These are phyloP conservation scores for Pythium sp. DNA, from an alignment of 352 stramenopile genomes.

Conservation along the genomic window DNA sequence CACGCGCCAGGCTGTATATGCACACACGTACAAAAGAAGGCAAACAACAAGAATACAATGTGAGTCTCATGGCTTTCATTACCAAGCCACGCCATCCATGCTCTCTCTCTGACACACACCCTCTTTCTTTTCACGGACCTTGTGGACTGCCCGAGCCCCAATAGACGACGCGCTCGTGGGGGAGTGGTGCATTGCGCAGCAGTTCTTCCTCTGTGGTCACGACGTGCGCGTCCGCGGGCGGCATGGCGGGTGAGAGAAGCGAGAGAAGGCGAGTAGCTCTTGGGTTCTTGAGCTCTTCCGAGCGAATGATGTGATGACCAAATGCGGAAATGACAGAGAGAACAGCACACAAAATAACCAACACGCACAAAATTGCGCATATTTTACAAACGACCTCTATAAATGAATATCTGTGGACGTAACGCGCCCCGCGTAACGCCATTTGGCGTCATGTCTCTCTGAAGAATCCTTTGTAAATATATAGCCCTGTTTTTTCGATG, in stretches of 20 bases:
- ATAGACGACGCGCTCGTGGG: slow-evolving; percentile 76
- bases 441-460: neutral
- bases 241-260: slow-evolving; percentile 3
- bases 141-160: slow-evolving; percentile 83
- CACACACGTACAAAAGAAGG: neutral
- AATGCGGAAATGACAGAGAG: neutral
- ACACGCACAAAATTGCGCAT: neutral
- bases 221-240: slow-evolving; percentile 6
- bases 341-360: neutral
- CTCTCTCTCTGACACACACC: neutral
- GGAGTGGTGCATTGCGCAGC: slow-evolving; percentile 45
- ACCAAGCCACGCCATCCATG: neutral
- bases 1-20: slow-evolving; percentile 65
- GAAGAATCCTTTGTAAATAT: neutral
- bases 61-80: neutral
- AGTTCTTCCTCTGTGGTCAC: slow-evolving; percentile 59
- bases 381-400: neutral
- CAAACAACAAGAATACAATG: too few relatives aligned
- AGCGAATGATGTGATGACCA: neutral
- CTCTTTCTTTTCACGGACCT: slow-evolving; percentile 27
- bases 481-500: neutral
- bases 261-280: neutral
- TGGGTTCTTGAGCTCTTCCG: neutral
- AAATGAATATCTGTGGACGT: slow-evolving; percentile 2
- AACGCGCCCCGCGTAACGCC: neutral